Evolutionary conservation across 306 rosid species (phyloP).

Genomic region (Parietaria judaica): DNA sequence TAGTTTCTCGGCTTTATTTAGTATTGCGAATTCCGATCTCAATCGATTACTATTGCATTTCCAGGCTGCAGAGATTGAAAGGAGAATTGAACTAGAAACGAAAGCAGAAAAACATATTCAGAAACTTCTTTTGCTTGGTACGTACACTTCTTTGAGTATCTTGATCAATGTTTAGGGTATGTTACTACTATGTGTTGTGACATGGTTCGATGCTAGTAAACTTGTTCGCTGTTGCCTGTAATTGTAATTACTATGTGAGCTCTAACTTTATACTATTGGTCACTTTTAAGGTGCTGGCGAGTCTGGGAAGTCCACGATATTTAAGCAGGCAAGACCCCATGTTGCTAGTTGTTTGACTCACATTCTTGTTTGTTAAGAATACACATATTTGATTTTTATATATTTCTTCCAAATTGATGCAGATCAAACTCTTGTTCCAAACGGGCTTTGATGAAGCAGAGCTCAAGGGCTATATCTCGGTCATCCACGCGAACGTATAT

Average conservation of each 20-base stretch:
- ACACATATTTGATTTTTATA: constrained; percentile 7
- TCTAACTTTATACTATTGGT: constrained; percentile 6
- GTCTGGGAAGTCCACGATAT: constrained; percentile 92
- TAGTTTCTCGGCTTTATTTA: constrained; percentile 3
- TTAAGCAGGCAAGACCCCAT: constrained; percentile 69
- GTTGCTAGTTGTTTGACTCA: constrained; percentile 12
- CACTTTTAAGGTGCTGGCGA: constrained; percentile 73
- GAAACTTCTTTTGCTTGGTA: constrained; percentile 94
- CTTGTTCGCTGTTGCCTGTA: too few species aligned
- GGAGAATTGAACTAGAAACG: constrained; percentile 86
- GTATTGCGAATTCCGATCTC: constrained; percentile 9
- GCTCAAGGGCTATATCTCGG: constrained; percentile 79
- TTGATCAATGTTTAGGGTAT: constrained; percentile 6
- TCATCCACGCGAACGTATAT: constrained; percentile 96
- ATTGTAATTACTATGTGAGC: too few species aligned
- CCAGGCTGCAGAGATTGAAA: constrained; percentile 87
- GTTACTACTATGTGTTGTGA: neutral
- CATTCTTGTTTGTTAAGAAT: constrained; percentile 8
- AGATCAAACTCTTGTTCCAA: constrained; percentile 96
- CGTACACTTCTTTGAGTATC: constrained; percentile 6
- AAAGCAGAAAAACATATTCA: constrained; percentile 92
- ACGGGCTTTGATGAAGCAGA: constrained; percentile 95
- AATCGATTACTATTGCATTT: constrained; percentile 21
- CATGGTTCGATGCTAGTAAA: too few species aligned
- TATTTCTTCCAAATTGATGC: constrained; percentile 19